Percentiles rank a stretch among this genome's conserved stretches.
Conservation (phyloP, 2,329 filamentous ascomycete species). For the Hymenoscyphus infarciens region DNA sequence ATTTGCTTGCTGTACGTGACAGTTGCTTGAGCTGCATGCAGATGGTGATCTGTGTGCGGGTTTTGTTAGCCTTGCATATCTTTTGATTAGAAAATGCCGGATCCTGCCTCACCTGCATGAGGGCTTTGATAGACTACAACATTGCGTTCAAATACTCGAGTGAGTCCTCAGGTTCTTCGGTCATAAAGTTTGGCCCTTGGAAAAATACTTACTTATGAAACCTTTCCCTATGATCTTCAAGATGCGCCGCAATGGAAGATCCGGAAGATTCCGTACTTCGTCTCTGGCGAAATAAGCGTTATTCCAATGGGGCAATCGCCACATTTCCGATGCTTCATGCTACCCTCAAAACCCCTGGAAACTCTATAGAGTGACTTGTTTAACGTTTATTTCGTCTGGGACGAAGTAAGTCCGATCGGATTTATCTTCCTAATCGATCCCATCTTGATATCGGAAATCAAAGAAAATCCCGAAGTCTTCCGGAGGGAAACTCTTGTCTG, state of each 20-base stretch:
- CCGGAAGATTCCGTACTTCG: too few relatives aligned
- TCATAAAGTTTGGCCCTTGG: not conserved
- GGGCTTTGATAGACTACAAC: not conserved
- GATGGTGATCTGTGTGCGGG: not conserved
- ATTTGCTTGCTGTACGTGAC: not conserved
- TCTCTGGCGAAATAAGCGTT: too few relatives aligned
- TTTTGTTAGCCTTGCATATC: not conserved
- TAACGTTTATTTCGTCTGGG: too few relatives aligned
- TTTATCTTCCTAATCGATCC: not conserved
- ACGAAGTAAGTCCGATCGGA: not conserved
- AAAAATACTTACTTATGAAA: not conserved
- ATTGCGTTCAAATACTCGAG: not conserved
- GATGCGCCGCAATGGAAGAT: not conserved
- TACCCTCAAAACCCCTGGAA: too few relatives aligned
- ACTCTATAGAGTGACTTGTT: too few relatives aligned
- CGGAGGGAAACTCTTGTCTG: not conserved
- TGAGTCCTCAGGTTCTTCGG: not conserved
- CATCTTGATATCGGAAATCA: not conserved
- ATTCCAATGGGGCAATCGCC: too few relatives aligned
- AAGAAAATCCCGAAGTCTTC: not conserved
- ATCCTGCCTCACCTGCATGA: not conserved
- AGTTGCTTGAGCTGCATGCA: not conserved
- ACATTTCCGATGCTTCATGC: too few relatives aligned
- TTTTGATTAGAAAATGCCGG: not conserved
- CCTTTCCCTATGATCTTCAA: not conserved